phyloP scores from a whole-genome alignment of 2,329 filamentous ascomycete genomes.

The Pseudocercospora musae region DNA sequence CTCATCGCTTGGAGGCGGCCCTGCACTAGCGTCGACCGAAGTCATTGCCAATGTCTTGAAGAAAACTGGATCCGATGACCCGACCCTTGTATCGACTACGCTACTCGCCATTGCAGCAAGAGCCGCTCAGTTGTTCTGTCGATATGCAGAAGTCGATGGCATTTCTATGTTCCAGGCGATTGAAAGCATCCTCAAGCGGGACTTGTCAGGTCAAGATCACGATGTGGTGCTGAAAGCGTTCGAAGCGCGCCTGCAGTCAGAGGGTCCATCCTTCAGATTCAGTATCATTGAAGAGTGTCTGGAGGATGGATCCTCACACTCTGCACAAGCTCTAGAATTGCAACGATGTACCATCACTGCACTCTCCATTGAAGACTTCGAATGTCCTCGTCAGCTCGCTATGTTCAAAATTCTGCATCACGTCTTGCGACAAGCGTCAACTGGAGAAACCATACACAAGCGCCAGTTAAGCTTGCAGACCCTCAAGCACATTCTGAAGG shows the following conservation, averaged over 20 bases:
- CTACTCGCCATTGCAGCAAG: not conserved
- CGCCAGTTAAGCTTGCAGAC: constrained; percentile 11
- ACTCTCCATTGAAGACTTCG: not conserved
- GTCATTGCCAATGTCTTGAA: not conserved
- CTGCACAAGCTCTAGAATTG: not conserved
- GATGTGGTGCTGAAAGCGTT: not conserved
- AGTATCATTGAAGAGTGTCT: not conserved
- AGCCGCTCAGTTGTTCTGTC: not conserved
- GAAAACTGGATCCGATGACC: too few species aligned
- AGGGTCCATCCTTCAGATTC: not conserved
- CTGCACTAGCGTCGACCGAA: not conserved
- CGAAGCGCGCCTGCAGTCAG: not conserved
- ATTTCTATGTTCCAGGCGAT: not conserved
- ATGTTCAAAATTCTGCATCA: not conserved
- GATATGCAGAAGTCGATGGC: not conserved
- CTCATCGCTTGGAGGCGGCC: not conserved
- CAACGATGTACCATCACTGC: not conserved
- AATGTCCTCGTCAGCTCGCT: not conserved
- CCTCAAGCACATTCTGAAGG: constrained; percentile 21
- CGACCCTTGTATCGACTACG: not conserved
- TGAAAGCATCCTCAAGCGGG: not conserved
- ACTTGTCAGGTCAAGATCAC: not conserved
- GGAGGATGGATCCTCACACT: not conserved
- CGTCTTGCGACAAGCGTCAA: not conserved
- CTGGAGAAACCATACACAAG: not conserved